Base-by-base conservation (phyloP, 768 basidiomycete species). In the Phylloporus scabripes region DNA sequence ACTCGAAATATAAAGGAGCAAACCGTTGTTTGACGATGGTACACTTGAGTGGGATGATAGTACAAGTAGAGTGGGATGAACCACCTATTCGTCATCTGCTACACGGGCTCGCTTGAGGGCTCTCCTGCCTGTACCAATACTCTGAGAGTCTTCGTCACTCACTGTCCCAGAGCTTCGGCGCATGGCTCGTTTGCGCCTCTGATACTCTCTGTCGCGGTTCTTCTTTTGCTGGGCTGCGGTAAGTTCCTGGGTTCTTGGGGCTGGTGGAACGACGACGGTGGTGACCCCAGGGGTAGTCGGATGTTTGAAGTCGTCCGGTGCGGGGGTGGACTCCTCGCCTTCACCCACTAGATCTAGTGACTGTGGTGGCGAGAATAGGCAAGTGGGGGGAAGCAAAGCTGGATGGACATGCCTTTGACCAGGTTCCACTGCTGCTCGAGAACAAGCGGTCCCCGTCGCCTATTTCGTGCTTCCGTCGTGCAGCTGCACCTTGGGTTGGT, bases 401-500 rank as follows among this genome's bases (percentile, higher is more conserved):
- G 49, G 24, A 31, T 23, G 18, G 20, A 49, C 59, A 41, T 58
- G 84, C 89, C 77, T 85, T 90, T 62, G 79, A 78, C 66, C 79
- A 81, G 2, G 89, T 89, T 26, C 79, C 60, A 56, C 88, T 91
- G 68, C 88, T 91, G 50, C 75, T 84, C 2, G 89, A 89, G 67
- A 92, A 92, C 53, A 91, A 71, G 41, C 90, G 76, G 60, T 92
- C 90, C 11, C 77, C 70, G 49, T 92, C 90, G 52, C 77, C 79
- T 49, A 89, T 77, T 55, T 92, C 88, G 55, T 83, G 80, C 60
- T 82, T 83, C 61, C 84, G 76, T 58, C 87, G 73, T 8, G 65
- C 66, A 4, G 66, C 65, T 17, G 66, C 65, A 7, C 77, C 80
- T 8, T 77, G 73, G 1, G 77, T 77, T 50, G 83, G 85, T 67